Percentiles rank a stretch among this genome's conserved stretches.
phyloP scores from a whole-genome alignment of 2,329 filamentous ascomycete species.

The Pezizomycotina sp. region DNA sequence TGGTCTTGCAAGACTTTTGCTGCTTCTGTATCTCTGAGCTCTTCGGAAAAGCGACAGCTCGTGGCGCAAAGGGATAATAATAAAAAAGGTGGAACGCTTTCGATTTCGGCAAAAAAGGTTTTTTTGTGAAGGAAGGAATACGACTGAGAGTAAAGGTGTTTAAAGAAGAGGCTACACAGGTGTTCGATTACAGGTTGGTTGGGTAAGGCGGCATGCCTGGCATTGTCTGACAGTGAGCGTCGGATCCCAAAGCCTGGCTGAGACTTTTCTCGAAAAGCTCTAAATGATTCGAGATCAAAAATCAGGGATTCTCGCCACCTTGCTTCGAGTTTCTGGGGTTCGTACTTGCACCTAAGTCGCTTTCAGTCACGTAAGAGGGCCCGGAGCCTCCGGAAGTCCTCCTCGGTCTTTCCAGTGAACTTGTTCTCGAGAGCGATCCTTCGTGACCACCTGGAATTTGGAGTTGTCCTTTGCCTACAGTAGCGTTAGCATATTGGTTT shows the following conservation, averaged over 20 bases:
- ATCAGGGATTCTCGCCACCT: constrained; percentile 13
- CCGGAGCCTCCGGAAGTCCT: no score
- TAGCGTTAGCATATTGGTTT: no score
- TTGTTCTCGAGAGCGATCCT: no score
- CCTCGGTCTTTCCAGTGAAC: no score
- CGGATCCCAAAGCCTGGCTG: constrained; percentile 10
- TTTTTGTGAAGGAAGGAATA: constrained; percentile 15
- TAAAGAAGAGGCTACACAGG: constrained; percentile 15
- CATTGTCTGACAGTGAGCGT: constrained; percentile 12
- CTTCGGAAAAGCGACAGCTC: constrained; percentile 13
- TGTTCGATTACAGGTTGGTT: constrained; percentile 11
- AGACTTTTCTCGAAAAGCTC: constrained; percentile 14
- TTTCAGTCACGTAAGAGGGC: no score
- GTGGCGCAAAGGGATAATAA: constrained; percentile 15
- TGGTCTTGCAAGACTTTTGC: constrained; percentile 14
- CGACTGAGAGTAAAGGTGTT: constrained; percentile 18
- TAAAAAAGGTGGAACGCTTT: constrained; percentile 11
- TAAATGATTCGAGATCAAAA: constrained; percentile 15
- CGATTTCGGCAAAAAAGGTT: constrained; percentile 13
- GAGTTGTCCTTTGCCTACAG: no score
- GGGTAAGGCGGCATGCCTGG: constrained; percentile 15
- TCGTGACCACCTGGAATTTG: no score
- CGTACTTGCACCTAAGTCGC: no score
- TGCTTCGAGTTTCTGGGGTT: no score
- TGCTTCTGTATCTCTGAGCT: constrained; percentile 13